These are phyloP conservation scores for Cyathus striatus DNA, from an alignment of 768 basidiomycete species.

Conservation along the genomic window DNA sequence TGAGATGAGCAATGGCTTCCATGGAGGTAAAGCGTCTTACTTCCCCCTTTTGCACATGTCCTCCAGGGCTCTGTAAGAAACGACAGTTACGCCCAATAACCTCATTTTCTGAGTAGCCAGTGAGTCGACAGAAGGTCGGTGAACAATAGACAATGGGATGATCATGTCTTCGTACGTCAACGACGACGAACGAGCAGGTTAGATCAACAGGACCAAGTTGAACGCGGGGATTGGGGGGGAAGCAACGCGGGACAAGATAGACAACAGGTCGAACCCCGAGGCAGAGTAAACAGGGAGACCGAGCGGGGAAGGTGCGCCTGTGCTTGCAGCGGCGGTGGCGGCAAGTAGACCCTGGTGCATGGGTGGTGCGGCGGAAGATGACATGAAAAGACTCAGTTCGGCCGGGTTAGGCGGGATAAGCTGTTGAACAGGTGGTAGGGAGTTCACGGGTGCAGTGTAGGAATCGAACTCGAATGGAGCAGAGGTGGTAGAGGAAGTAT, in stretches of 20 bases:
- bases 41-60: slow-evolving; percentile 28
- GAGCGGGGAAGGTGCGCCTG: slow-evolving; percentile 22
- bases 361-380: neutral
- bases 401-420: neutral
- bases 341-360: neutral
- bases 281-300: slow-evolving; percentile 74
- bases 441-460: neutral
- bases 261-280: slow-evolving; percentile 87
- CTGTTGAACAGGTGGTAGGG: slow-evolving; percentile 4
- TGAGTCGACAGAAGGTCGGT: slow-evolving; percentile 74
- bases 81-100: slow-evolving; percentile 89
- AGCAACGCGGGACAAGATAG: slow-evolving; percentile 74
- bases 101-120: slow-evolving; percentile 70
- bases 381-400: neutral
- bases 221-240: slow-evolving; percentile 69
- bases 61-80: slow-evolving; percentile 80
- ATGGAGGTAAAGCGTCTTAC: slow-evolving; percentile 54
- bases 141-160: slow-evolving; percentile 88
- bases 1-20: slow-evolving; percentile 58
- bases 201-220: slow-evolving; percentile 88
- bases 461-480: slow-evolving; percentile 20
- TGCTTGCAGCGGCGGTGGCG: slow-evolving; percentile 1
- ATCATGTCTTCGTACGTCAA: slow-evolving; percentile 79
- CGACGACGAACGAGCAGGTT: slow-evolving; percentile 88
- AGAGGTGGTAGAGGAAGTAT: slow-evolving; percentile 11